Evolutionary conservation across 805 yeast species (phyloP).

Genomic region (Wickerhamiella qilinensis): DNA sequence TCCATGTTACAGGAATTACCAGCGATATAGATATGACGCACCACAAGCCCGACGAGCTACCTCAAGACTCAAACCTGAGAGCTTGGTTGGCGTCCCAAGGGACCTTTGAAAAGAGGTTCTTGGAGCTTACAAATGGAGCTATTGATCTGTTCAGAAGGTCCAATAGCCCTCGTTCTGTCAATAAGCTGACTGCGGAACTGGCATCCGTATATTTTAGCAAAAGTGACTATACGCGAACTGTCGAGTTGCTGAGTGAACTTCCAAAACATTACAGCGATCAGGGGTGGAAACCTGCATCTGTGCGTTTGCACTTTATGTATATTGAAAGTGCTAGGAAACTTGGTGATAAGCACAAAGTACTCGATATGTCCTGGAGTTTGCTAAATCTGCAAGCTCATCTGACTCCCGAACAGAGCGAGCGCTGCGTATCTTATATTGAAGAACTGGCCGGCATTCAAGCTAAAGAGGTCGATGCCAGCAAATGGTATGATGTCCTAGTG

Average conservation of each 20-base stretch:
- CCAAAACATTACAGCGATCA: constrained; percentile 49
- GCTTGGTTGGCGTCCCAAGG: constrained; percentile 21
- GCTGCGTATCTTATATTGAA: constrained; percentile 12
- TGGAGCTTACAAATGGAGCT: constrained; percentile 39
- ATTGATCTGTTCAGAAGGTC: constrained; percentile 37
- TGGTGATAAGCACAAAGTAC: constrained; percentile 13
- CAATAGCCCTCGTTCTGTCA: constrained; percentile 47
- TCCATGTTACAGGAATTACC: constrained; percentile 18
- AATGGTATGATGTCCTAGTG: constrained; percentile 25
- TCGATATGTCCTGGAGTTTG: constrained; percentile 18
- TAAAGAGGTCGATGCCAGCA: constrained; percentile 19
- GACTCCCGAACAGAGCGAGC: constrained; percentile 10
- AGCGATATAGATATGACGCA: constrained; percentile 13
- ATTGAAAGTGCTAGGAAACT: constrained; percentile 40
- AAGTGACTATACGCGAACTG: neutral
- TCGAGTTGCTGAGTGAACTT: constrained; percentile 35
- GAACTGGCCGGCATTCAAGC: constrained; percentile 11
- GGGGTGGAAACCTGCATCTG: constrained; percentile 65
- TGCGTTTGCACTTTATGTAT: constrained; percentile 46
- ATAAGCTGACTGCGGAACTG: constrained; percentile 60
- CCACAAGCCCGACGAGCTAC: neutral
- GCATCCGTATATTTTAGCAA: constrained; percentile 43
- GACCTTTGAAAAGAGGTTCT: constrained; percentile 28
- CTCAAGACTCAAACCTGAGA: constrained; percentile 7
- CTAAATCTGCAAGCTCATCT: constrained; percentile 13